Conservation (phyloP, 495 filamentous ascomycete species). For the Hypoxylon subgilvum region DNA sequence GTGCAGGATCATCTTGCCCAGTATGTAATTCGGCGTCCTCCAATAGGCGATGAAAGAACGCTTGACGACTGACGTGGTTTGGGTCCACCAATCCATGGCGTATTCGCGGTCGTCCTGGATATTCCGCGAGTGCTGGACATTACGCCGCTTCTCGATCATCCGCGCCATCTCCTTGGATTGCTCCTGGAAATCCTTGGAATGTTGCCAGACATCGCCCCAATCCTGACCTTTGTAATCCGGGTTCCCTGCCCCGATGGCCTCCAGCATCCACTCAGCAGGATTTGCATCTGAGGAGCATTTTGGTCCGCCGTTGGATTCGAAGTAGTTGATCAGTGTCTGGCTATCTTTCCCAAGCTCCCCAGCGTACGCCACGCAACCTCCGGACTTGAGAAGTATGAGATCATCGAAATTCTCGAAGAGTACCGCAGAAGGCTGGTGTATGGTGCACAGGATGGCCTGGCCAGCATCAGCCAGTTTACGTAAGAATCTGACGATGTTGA, state of each 20-base stretch:
- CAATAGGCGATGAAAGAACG: constrained; percentile 76
- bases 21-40: constrained; percentile 74
- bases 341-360: constrained; percentile 60
- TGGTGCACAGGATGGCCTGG: constrained; percentile 74
- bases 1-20: constrained; percentile 59
- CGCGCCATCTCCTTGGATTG: constrained; percentile 57
- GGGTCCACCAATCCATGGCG: constrained; percentile 41
- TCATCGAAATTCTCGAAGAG: constrained; percentile 76
- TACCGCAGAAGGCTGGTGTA: constrained; percentile 76
- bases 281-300: constrained; percentile 69
- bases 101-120: constrained; percentile 43
- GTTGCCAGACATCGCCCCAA: constrained; percentile 78
- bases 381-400: constrained; percentile 67
- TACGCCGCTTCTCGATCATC: constrained; percentile 32
- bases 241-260: constrained; percentile 64
- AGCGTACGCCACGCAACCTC: constrained; percentile 73
- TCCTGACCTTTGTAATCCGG: constrained; percentile 64
- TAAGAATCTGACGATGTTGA: constrained; percentile 68
- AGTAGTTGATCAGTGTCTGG: constrained; percentile 46
- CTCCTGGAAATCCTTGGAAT: constrained; percentile 67
- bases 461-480: constrained; percentile 69
- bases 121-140: constrained; percentile 35
- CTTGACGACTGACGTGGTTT: constrained; percentile 53
- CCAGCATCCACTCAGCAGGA: constrained; percentile 84
- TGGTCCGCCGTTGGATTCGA: constrained; percentile 69